Evolutionary conservation across 2,329 filamentous ascomycete species (phyloP).

Genomic region (Boeremia exigua): DNA sequence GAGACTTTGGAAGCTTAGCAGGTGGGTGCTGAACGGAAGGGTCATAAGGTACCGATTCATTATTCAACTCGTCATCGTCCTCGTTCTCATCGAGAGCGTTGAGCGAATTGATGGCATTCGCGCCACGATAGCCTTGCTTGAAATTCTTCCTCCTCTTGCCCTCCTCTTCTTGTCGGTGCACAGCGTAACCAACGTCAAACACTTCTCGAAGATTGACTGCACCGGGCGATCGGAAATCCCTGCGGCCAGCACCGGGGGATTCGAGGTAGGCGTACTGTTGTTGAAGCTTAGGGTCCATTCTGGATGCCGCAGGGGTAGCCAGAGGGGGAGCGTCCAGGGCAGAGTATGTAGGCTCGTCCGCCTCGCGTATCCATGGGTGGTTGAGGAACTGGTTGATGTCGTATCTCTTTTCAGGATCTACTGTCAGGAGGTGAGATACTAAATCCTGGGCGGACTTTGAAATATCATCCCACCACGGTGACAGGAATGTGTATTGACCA

Average conservation of each 20-base stretch:
- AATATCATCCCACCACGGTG: slow-evolving; percentile 99
- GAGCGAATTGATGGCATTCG: slow-evolving; percentile 68
- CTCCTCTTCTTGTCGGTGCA: slow-evolving; percentile 96
- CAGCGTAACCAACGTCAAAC: slow-evolving; percentile 97
- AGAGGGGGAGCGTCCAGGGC: slow-evolving; percentile 73
- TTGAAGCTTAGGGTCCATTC: slow-evolving; percentile 64
- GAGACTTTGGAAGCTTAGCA: slow-evolving; percentile 71
- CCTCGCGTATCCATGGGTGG: slow-evolving; percentile 90
- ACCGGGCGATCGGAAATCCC: slow-evolving; percentile 94
- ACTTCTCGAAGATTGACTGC: slow-evolving; percentile 95
- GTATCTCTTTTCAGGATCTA: slow-evolving; percentile 93
- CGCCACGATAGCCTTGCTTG: slow-evolving; percentile 70
- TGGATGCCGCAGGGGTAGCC: slow-evolving; percentile 67
- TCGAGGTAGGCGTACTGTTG: slow-evolving; percentile 62
- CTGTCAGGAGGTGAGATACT: slow-evolving; percentile 89
- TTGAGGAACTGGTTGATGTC: slow-evolving; percentile 89
- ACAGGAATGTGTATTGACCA: slow-evolving; percentile 96
- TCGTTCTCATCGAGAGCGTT: slow-evolving; percentile 70
- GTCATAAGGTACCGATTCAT: slow-evolving; percentile 64
- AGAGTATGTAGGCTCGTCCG: slow-evolving; percentile 70
- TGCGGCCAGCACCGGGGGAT: slow-evolving; percentile 70
- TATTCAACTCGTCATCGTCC: slow-evolving; percentile 70
- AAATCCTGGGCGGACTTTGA: slow-evolving; percentile 93
- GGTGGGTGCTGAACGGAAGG: slow-evolving; percentile 57
- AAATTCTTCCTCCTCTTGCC: slow-evolving; percentile 88